These are phyloP conservation scores for Metschnikowia shivogae DNA, from an alignment of 805 yeast species.

Conservation along the genomic window DNA sequence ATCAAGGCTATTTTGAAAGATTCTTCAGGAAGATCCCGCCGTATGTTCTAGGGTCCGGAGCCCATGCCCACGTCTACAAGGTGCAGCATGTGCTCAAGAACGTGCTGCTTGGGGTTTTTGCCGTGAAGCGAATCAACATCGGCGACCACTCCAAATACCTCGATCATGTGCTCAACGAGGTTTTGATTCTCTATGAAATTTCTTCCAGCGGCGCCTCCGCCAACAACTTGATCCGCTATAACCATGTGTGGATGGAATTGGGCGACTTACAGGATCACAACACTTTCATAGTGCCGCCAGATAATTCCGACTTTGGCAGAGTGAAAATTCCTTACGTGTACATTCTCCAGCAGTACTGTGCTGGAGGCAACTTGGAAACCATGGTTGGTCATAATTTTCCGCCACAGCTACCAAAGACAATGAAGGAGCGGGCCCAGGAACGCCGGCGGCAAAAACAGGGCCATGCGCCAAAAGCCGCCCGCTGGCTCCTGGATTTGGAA, in stretches of 20 bases:
- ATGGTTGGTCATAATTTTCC: conserved; percentile 31
- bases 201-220: conserved; percentile 42
- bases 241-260: conserved; percentile 89
- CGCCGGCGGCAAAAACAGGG: conserved; percentile 20
- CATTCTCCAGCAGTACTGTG: conserved; percentile 82
- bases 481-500: conserved; percentile 51
- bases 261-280: conserved; percentile 48
- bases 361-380: conserved; percentile 82
- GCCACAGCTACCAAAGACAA: conserved; percentile 20
- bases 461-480: not conserved
- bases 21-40: conserved; percentile 60
- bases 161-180: conserved; percentile 70
- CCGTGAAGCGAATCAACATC: conserved; percentile 78
- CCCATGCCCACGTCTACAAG: conserved; percentile 78
- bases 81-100: conserved; percentile 79
- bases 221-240: conserved; percentile 70
- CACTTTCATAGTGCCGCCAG: conserved; percentile 22
- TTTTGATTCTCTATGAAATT: conserved; percentile 58
- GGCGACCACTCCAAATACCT: conserved; percentile 73
- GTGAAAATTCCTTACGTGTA: conserved; percentile 65
- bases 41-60: conserved; percentile 67
- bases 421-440: conserved; percentile 29
- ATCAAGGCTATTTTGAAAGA: conserved; percentile 75
- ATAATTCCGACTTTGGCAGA: not conserved
- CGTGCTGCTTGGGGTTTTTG: conserved; percentile 71